Evolutionary conservation across 371 early-diverging fungal species (phyloP).

Genomic region (Apophysomyces ossiformis): DNA sequence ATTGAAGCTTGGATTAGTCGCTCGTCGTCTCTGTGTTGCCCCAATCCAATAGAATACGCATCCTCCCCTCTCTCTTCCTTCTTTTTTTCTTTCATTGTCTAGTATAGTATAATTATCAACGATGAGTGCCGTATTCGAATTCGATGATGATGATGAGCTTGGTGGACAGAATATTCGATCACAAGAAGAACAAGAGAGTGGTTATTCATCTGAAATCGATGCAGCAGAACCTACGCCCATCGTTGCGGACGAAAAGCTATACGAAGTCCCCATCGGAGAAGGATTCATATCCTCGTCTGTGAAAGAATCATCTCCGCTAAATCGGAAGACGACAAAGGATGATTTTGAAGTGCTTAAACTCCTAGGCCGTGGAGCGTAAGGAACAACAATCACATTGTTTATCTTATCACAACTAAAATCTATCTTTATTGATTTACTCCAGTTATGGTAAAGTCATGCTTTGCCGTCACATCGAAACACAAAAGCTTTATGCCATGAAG

Average conservation of each 20-base stretch:
- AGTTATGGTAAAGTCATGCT: constrained; percentile 53
- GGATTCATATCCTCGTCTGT: constrained; percentile 46
- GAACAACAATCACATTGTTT: constrained; percentile 4
- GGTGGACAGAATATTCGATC: constrained; percentile 11
- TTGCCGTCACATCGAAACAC: constrained; percentile 38
- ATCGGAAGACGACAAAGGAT: constrained; percentile 67
- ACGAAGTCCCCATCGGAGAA: constrained; percentile 43
- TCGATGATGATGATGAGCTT: constrained; percentile 38
- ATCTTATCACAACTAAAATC: not conserved
- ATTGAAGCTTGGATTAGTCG: constrained; percentile 29
- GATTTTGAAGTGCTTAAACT: constrained; percentile 94
- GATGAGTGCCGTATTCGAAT: constrained; percentile 55
- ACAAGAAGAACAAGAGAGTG: constrained; percentile 33
- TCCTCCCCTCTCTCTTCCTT: too few species aligned
- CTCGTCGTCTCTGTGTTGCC: constrained; percentile 34
- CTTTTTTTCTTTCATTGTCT: too few species aligned
- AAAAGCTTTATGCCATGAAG: constrained; percentile 87
- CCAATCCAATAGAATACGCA: constrained; percentile 9
- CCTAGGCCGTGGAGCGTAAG: constrained; percentile 93
- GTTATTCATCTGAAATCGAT: constrained; percentile 47
- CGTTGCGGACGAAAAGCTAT: constrained; percentile 36
- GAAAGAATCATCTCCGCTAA: constrained; percentile 24
- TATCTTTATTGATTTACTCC: not conserved
- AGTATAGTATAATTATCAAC: constrained; percentile 11
- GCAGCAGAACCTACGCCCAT: constrained; percentile 35